phyloP scores from a whole-genome alignment of 192 early-diverging fungal species.

The Entophlyctis helioformis region DNA sequence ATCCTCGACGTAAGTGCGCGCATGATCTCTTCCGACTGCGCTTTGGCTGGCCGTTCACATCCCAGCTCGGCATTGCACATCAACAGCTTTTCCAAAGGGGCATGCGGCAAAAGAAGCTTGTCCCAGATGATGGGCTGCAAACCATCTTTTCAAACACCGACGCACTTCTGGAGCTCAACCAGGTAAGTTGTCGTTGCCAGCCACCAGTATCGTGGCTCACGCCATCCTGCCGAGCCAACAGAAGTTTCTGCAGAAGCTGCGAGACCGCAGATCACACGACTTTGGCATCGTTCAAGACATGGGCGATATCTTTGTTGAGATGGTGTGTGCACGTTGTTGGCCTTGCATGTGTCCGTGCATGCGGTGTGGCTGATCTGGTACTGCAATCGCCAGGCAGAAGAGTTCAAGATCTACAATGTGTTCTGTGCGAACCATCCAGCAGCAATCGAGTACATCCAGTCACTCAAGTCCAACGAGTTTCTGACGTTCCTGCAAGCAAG shows the following conservation, averaged over 20 bases:
- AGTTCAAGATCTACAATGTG: conserved; percentile 53
- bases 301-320: conserved; percentile 37
- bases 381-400: conserved; percentile 14
- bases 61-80: too few species aligned
- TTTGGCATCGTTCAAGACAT: conserved; percentile 22
- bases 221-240: too few species aligned
- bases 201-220: too few species aligned
- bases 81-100: conserved; percentile 30
- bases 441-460: conserved; percentile 39
- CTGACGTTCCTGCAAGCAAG: conserved; percentile 33
- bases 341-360: too few species aligned
- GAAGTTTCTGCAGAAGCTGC: too few species aligned
- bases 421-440: conserved; percentile 52
- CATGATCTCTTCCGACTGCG: too few species aligned
- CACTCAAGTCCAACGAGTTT: conserved; percentile 19
- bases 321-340: conserved; percentile 11
- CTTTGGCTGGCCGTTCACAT: too few species aligned
- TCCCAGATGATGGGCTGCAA: conserved; percentile 31
- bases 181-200: too few species aligned
- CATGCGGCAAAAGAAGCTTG: conserved; percentile 21
- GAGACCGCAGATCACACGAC: conserved; percentile 14
- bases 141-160: conserved; percentile 44
- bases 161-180: conserved; percentile 27
- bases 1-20: conserved; percentile 63
- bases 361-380: too few species aligned